Base-by-base conservation (phyloP, 495 filamentous ascomycete species). In the Lepraria neglecta region DNA sequence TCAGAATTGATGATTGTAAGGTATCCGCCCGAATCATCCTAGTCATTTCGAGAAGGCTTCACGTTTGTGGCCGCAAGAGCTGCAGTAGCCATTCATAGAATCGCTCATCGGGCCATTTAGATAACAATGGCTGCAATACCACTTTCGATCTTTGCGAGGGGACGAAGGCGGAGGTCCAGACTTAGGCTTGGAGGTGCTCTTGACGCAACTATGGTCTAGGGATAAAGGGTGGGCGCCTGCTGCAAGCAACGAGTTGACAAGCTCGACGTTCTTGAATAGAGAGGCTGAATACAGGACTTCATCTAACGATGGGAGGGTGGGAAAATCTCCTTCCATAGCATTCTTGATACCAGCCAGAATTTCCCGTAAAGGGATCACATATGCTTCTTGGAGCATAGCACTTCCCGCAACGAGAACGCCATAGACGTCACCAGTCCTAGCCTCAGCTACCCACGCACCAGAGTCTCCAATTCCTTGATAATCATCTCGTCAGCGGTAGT, bases 381-480 rank as follows among this genome's bases (percentile, higher is more conserved):
- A 58, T 17, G 43, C 56, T 44, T 58, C 56, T 17, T 30, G 56
- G 3, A 58, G 56, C 24, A 4, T 27, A 24, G 43, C 44, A 35
- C 56, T 58, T 31, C 56, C 56, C 15, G 56, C 56, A 7, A 58
- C 28, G 19, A 58, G 31, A 24, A 58, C 45, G 9, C 56, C 56
- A 47, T 58, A 58, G 14, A 58, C 42, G 31, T 58, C 56, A 14
- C 56, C 56, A 30, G 56, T 58, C 24, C 10, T 31, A 33, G 56
- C 40, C 19, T 58, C 44, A 17, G 45, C 56, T n/a, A 58, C 56
- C 56, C 56, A 58, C 12, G 56, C 43, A 14, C 56, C 56, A 24
- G 56, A 58, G 11, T 58, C 56, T 5, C 56, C 56, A 24, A 42
- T 44, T 19, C 38, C 38, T 35, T 51, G 19, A 51, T 15, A 28